Percentiles rank a stretch among this genome's conserved stretches.
Evolutionary conservation across 768 basidiomycete genomes (phyloP).

Genomic region (Tephrocybe sp.): DNA sequence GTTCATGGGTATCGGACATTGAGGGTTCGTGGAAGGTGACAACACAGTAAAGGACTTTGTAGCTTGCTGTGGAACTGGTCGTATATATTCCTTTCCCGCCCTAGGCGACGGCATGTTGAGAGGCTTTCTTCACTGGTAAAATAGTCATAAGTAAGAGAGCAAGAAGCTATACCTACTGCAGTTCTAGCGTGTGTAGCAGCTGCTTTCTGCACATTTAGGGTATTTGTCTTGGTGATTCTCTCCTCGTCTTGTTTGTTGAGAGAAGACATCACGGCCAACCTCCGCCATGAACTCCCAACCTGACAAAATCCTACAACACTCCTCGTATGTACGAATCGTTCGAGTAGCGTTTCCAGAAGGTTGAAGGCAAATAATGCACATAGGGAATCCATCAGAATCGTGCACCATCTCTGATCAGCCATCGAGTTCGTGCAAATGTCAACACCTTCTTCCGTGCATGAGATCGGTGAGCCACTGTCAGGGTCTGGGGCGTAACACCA

Average conservation of each 20-base stretch:
- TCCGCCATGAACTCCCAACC: background rate
- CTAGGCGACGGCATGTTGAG: too few species aligned
- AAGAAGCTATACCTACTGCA: conserved; percentile 4
- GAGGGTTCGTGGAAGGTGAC: too few species aligned
- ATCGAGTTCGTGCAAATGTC: background rate
- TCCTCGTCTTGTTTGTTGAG: conserved; percentile 6
- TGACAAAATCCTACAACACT: background rate
- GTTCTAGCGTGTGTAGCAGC: conserved; percentile 6
- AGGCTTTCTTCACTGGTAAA: too few species aligned
- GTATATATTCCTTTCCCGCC: too few species aligned
- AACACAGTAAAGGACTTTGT: too few species aligned
- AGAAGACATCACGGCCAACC: background rate
- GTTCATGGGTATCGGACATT: too few species aligned
- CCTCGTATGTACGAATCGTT: background rate
- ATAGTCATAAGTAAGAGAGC: background rate
- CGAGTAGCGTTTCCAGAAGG: background rate
- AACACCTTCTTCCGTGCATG: background rate
- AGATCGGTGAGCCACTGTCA: background rate
- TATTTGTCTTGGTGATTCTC: conserved; percentile 4
- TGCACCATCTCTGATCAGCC: background rate
- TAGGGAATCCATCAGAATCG: background rate
- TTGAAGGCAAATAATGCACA: background rate
- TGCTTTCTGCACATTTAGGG: conserved; percentile 1
- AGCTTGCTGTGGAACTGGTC: too few species aligned
- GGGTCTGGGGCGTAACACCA: background rate